Conservation (phyloP, 192 early-diverging fungal genomes). For the Endogone sp. region DNA sequence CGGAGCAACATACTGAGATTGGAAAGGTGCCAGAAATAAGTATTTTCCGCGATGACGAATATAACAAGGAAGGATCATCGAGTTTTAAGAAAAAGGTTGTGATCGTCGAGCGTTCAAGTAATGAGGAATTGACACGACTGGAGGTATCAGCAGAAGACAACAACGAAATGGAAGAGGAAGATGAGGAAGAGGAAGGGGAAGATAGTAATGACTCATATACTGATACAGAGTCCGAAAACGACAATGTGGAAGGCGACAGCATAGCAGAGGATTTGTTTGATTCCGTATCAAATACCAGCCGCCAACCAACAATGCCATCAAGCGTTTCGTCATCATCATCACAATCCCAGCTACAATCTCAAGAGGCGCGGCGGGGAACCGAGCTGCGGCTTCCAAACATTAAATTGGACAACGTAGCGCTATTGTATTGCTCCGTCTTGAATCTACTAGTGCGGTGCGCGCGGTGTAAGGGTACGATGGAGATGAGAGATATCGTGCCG, state of each 20-base stretch:
- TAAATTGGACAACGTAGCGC: conserved; percentile 56
- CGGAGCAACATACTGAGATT: background rate
- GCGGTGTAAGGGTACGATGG: conserved; percentile 70
- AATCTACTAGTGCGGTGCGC: conserved; percentile 64
- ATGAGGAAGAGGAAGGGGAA: conserved; percentile 26
- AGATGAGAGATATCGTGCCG: conserved; percentile 52
- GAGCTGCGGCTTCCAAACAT: conserved; percentile 66
- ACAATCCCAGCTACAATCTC: conserved; percentile 1
- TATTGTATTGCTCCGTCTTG: conserved; percentile 62
- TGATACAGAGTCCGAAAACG: conserved; percentile 14
- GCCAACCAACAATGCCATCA: conserved; percentile 16
- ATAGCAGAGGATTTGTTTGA: background rate
- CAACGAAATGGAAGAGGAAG: conserved; percentile 13
- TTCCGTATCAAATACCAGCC: conserved; percentile 5
- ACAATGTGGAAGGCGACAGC: conserved; percentile 2
- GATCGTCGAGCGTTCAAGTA: conserved; percentile 7
- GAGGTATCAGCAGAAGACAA: conserved; percentile 15
- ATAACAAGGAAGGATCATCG: conserved; percentile 24
- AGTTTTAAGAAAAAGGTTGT: conserved; percentile 21
- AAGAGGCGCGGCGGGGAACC: conserved; percentile 60
- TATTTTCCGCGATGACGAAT: conserved; percentile 16
- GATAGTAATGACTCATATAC: conserved; percentile 22
- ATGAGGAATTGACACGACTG: background rate
- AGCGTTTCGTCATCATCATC: background rate
- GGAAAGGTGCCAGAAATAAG: background rate